Conservation (phyloP, 257 asterid genomes). For the Primulina eburnea region DNA sequence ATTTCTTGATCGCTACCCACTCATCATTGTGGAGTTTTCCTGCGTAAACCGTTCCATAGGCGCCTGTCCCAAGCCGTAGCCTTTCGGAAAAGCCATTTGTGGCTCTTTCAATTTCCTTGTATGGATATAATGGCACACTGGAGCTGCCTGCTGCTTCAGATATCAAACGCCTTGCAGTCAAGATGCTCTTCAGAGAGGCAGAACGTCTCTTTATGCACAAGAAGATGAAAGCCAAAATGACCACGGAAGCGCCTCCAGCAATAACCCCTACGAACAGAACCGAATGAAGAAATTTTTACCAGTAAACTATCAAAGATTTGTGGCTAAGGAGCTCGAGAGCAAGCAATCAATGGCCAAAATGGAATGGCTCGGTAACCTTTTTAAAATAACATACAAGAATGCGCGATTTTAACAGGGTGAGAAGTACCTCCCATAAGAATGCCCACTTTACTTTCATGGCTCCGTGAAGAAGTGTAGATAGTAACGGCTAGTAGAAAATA, state of each 20-base stretch:
- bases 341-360: not conserved
- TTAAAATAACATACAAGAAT: not conserved
- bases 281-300: not conserved
- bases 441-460: constrained; percentile 45
- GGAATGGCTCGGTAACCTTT: not conserved
- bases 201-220: constrained; percentile 51
- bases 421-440: constrained; percentile 67
- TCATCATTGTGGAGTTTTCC: constrained; percentile 78
- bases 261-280: constrained; percentile 45
- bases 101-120: constrained; percentile 76
- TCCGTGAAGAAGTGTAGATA: constrained; percentile 37
- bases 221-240: constrained; percentile 32
- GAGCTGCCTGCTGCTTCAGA: constrained; percentile 67
- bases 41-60: constrained; percentile 88
- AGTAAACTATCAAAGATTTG: not conserved
- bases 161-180: constrained; percentile 61
- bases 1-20: constrained; percentile 73
- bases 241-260: constrained; percentile 59
- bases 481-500: constrained; percentile 36
- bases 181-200: constrained; percentile 34
- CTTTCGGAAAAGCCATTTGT: constrained; percentile 68
- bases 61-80: constrained; percentile 85
- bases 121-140: constrained; percentile 55
- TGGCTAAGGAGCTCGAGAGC: not conserved
- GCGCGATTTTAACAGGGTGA: not conserved